A percentile compares a stretch with the other conserved stretches of the same genome.
Evolutionary conservation across 257 asterid species (phyloP).

Genomic region (Rehmannia glutinosa): DNA sequence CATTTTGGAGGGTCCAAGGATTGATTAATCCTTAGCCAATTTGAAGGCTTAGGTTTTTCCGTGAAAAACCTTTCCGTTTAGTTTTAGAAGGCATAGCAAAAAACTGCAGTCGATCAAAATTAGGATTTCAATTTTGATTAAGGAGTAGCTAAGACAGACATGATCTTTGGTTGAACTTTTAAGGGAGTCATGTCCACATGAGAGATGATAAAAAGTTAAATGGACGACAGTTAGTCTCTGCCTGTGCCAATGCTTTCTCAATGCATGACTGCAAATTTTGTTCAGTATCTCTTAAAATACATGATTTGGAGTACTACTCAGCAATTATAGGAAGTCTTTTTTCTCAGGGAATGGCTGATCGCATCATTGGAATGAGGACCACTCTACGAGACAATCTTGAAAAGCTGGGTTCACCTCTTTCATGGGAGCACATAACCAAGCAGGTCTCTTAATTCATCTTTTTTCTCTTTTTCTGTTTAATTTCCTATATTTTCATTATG

Average conservation of each 20-base stretch:
- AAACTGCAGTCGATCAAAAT: background rate
- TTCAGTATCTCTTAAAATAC: background rate
- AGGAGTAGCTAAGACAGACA: background rate
- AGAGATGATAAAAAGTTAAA: background rate
- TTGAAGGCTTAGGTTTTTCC: background rate
- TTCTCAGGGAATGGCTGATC: constrained; percentile 93
- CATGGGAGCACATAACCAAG: constrained; percentile 97
- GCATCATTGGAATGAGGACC: constrained; percentile 91
- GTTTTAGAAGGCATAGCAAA: background rate
- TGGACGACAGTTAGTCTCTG: background rate
- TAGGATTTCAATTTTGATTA: background rate
- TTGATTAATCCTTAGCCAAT: background rate
- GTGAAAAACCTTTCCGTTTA: background rate
- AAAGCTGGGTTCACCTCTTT: constrained; percentile 74
- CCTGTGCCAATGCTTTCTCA: background rate
- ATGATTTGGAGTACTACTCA: background rate
- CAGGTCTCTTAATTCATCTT: constrained; percentile 48
- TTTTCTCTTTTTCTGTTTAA: background rate
- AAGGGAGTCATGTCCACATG: background rate
- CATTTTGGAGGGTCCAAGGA: background rate
- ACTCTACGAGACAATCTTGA: constrained; percentile 77
- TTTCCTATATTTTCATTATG: background rate
- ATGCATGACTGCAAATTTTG: background rate
- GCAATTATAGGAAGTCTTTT: background rate
- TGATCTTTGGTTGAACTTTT: background rate